phyloP scores from a whole-genome alignment of 441 rosid genomes.

The Gossypium schwendimanii region DNA sequence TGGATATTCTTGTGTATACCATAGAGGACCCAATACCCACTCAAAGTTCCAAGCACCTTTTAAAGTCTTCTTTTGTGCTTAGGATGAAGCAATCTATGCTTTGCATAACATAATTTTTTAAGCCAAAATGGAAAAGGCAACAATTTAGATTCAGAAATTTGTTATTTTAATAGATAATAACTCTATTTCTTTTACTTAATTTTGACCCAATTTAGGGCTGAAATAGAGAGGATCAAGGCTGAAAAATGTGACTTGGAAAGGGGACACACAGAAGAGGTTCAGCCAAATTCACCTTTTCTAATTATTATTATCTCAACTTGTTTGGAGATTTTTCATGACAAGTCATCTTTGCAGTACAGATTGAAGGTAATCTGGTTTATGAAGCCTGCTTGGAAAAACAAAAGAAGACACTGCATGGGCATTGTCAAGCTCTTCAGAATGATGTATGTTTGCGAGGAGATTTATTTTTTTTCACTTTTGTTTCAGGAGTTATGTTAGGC shows the following conservation, averaged over 20 bases:
- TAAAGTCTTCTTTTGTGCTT: neutral
- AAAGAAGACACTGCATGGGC: constrained; percentile 55
- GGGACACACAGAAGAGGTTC: constrained; percentile 70
- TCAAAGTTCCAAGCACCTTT: neutral
- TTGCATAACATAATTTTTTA: neutral
- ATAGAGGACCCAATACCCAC: neutral
- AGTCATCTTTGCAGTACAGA: constrained; percentile 35
- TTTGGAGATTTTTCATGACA: constrained; percentile 11
- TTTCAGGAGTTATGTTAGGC: neutral
- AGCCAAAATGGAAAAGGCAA: neutral
- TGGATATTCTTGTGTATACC: constrained; percentile 5
- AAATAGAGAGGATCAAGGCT: constrained; percentile 65
- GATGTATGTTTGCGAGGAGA: constrained; percentile 47
- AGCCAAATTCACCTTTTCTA: constrained; percentile 9
- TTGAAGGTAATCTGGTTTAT: constrained; percentile 48
- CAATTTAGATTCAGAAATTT: neutral
- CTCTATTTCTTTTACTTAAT: constrained; percentile 13
- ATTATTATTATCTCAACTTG: constrained; percentile 5
- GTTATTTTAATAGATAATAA: neutral
- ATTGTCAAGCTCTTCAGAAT: constrained; percentile 64
- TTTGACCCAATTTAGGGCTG: constrained; percentile 41
- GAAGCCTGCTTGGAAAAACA: constrained; percentile 54
- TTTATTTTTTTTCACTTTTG: neutral
- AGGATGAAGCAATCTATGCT: neutral
- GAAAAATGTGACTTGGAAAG: constrained; percentile 53